Conservation (phyloP, 768 basidiomycete species). For the Lactarius quietus region DNA sequence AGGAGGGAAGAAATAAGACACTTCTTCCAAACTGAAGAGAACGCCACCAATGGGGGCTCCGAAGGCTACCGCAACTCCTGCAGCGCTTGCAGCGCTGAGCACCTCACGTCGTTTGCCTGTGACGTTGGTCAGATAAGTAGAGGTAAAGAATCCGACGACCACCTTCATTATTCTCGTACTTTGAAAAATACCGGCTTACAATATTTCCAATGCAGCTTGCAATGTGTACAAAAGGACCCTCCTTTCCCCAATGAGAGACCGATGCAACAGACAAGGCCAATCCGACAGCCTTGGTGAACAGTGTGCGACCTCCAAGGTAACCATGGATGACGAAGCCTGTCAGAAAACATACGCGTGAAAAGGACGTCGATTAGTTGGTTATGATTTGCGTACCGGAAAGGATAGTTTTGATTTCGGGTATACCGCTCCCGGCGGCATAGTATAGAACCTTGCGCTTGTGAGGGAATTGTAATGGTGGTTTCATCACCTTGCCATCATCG, state of each 20-base stretch:
- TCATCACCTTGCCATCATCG: constrained; percentile 20
- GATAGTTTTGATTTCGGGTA: constrained; percentile 96
- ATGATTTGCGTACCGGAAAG: constrained; percentile 56
- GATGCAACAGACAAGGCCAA: constrained; percentile 89
- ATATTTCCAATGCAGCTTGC: constrained; percentile 93
- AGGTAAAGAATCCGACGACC: constrained; percentile 2
- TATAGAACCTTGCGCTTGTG: constrained; percentile 71
- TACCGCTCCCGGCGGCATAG: constrained; percentile 95
- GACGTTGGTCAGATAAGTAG: not conserved
- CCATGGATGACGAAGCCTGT: constrained; percentile 95
- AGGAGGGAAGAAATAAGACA: constrained; percentile 94
- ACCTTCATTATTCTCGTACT: constrained; percentile 97
- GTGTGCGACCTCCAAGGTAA: constrained; percentile 85
- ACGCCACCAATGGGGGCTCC: constrained; percentile 96
- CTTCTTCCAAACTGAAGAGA: constrained; percentile 91
- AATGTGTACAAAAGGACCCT: constrained; percentile 87
- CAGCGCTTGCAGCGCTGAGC: constrained; percentile 92
- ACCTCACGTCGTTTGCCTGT: constrained; percentile 91
- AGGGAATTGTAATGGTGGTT: constrained; percentile 27
- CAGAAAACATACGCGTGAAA: constrained; percentile 19
- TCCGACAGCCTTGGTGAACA: constrained; percentile 89
- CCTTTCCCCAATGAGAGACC: constrained; percentile 78
- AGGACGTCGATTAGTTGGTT: not conserved
- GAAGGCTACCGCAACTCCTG: constrained; percentile 96
- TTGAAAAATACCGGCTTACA: constrained; percentile 74